Evolutionary conservation across 1,284 basidiomycete genomes (phyloP).

Genomic region (Heterobasidion parviporum): DNA sequence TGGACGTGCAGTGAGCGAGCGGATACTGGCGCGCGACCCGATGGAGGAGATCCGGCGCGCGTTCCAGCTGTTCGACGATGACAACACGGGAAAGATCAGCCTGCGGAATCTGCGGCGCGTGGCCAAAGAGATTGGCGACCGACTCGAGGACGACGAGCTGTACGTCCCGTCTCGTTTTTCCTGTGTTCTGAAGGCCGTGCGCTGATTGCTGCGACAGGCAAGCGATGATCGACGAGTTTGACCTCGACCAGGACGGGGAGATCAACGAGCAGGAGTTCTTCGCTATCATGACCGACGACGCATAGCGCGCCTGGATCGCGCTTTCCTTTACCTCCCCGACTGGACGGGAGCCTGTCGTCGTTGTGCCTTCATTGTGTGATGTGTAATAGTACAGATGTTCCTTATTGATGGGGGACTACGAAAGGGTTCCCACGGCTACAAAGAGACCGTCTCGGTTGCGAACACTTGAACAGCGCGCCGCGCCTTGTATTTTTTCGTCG

Average conservation of each 20-base stretch:
- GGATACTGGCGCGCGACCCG: conserved; percentile 89
- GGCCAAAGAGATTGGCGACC: conserved; percentile 95
- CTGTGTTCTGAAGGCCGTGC: neutral
- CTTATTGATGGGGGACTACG: too few relatives aligned
- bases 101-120: conserved; percentile 88
- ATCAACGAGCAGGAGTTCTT: conserved; percentile 94
- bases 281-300: conserved; percentile 95
- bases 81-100: conserved; percentile 91
- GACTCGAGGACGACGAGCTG: conserved; percentile 95
- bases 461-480: too few relatives aligned
- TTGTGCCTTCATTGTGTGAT: neutral
- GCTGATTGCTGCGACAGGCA: conserved; percentile 48
- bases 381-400: too few relatives aligned
- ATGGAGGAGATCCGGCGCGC: conserved; percentile 95
- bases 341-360: neutral
- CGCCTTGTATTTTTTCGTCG: too few relatives aligned
- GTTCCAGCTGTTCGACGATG: conserved; percentile 95
- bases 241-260: conserved; percentile 96
- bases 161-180: conserved; percentile 35
- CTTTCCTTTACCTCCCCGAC: neutral
- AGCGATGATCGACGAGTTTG: conserved; percentile 99
- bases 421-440: too few relatives aligned
- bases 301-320: conserved; percentile 28
- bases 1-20: conserved; percentile 76
- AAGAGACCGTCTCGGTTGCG: too few relatives aligned